A percentile compares a stretch with the other conserved stretches of the same genome.
Evolutionary conservation across 257 asterid genomes (phyloP).

Genomic region (Schizonepeta tenuifolia): DNA sequence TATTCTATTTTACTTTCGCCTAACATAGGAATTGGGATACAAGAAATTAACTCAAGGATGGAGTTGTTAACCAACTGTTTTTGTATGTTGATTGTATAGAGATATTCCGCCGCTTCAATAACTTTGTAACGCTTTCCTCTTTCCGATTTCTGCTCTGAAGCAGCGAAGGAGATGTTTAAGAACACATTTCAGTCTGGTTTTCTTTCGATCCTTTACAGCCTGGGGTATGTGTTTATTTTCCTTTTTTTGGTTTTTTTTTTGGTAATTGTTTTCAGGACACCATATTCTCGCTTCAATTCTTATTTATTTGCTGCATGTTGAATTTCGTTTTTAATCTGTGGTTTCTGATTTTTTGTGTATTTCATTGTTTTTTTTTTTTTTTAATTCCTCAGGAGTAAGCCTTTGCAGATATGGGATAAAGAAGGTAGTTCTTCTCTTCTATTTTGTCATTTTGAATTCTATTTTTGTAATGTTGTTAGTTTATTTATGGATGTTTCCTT

Average conservation of each 20-base stretch:
- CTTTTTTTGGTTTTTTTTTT: not conserved
- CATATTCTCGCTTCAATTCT: conserved; percentile 1
- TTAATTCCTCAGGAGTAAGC: conserved; percentile 78
- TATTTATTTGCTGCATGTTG: conserved; percentile 14
- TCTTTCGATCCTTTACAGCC: conserved; percentile 91
- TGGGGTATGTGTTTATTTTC: conserved; percentile 61
- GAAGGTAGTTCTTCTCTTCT: conserved; percentile 53
- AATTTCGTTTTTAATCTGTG: not conserved
- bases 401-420: conserved; percentile 98
- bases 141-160: conserved; percentile 15
- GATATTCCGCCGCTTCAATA: conserved; percentile 4
- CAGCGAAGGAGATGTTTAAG: conserved; percentile 68
- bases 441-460: not conserved
- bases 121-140: conserved; percentile 20
- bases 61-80: not conserved
- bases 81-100: not conserved
- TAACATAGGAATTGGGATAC: not conserved
- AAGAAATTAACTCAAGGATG: not conserved
- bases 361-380: not conserved
- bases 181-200: conserved; percentile 97
- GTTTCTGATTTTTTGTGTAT: not conserved
- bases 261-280: not conserved
- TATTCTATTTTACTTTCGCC: not conserved
- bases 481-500: not conserved
- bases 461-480: not conserved